Evolutionary conservation across 257 asterid species (phyloP), one percentile per base, ranked within the genome.

Genomic region (Fraxinus anomala): DNA sequence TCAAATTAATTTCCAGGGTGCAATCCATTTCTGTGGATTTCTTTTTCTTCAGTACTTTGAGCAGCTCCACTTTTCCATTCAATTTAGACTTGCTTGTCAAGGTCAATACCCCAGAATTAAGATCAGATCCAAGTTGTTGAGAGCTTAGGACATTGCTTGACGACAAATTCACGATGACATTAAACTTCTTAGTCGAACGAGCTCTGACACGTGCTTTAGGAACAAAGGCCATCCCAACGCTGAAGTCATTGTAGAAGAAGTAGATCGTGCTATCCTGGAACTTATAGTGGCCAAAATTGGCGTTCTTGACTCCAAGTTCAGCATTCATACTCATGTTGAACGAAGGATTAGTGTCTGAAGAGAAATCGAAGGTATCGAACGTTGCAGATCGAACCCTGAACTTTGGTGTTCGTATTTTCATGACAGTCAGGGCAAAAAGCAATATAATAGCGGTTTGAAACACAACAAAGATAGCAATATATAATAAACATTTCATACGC

Each of bases 201-300:
- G 74, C 74, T 23, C 12, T 70, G 23, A 56, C 74, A 1, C 30
- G 51, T 9, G 59, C 74, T 19, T 1, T 5, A 10, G 59, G 74
- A 23, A 70, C 26, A 17, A 70, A 2, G 56, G 33, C 74, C 3
- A 19, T 0, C 0, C 59, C 74, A 3, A 70, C 59, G 31, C 11
- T 11, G 1, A 19, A 7, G 14, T n/a, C 31, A 8, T 23, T 36
- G 74, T 70, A 19, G 74, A 0, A 70, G 74, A 70, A 70, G 14
- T n/a, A 3, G n/a, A 70, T 39, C 8, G n/a, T 70, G 74, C 56
- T 70, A 9, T 70, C 17, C 0, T 19, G 24, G 31, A 33, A 70
- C 54, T 13, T 70, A 17, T 70, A 70, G 51, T 70, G 51, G 8
- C 74, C 74, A 24, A 70, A 70, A 36, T 70, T 70, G 6, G 74